Conservation (phyloP, 371 early-diverging fungal species). For the Mortierella sp. region DNA sequence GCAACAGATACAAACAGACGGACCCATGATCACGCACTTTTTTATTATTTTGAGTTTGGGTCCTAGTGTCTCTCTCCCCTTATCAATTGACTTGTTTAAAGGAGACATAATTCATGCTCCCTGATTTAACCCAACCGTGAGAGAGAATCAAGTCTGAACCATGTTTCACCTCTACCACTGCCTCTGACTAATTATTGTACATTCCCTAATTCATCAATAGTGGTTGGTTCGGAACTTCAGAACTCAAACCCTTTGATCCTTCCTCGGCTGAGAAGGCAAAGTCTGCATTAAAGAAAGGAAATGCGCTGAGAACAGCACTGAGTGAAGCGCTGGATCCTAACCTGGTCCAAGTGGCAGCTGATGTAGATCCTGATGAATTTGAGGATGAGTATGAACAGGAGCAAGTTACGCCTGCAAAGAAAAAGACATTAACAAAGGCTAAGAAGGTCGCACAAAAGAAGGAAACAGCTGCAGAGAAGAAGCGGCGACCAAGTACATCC, state of each 20-base stretch:
- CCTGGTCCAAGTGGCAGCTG: conserved; percentile 8
- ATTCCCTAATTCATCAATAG: conserved; percentile 20
- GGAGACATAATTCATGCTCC: not conserved
- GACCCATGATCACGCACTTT: conserved; percentile 25
- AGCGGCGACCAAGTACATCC: conserved; percentile 32
- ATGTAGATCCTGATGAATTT: conserved; percentile 10
- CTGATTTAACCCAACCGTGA: not conserved
- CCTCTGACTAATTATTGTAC: too few relatives aligned
- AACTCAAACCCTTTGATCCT: conserved; percentile 51
- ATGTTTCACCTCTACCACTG: too few relatives aligned
- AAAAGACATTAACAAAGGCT: conserved; percentile 34
- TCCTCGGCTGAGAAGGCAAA: conserved; percentile 46
- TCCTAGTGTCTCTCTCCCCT: conserved; percentile 8
- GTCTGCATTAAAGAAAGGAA: conserved; percentile 32
- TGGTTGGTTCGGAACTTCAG: conserved; percentile 53
- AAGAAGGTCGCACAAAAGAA: conserved; percentile 27
- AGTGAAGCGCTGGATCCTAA: conserved; percentile 46
- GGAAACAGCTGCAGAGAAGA: conserved; percentile 37
- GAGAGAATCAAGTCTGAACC: not conserved
- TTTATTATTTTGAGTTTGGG: conserved; percentile 15
- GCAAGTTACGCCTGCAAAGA: conserved; percentile 20
- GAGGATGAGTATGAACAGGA: conserved; percentile 36
- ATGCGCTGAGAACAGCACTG: conserved; percentile 38
- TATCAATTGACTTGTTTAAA: conserved; percentile 6
- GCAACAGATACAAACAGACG: not conserved